These are phyloP conservation scores for Helianthus tuberosus DNA, from an alignment of 129 eudicot species.

Conservation along the genomic window DNA sequence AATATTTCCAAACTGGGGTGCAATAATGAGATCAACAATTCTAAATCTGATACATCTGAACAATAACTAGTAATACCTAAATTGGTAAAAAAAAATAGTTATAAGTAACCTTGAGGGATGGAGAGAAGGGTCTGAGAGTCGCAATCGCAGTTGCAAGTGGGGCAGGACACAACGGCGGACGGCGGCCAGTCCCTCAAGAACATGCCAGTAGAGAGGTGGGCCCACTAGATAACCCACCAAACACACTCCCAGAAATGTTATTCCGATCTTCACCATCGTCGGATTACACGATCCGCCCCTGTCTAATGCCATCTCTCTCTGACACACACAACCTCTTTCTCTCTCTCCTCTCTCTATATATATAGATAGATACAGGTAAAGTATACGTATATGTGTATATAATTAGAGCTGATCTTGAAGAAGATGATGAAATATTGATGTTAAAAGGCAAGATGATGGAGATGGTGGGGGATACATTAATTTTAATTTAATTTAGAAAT, in stretches of 20 bases:
- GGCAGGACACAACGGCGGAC: constrained; percentile 63
- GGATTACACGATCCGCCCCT: constrained; percentile 52
- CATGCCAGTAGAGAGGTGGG: constrained; percentile 94
- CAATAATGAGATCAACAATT: neutral
- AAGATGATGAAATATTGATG: too few relatives aligned
- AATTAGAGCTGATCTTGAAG: neutral
- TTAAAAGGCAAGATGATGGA: too few relatives aligned
- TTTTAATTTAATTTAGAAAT: too few relatives aligned
- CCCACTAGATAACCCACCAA: constrained; percentile 76
- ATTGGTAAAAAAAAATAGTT: neutral
- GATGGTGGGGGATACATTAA: too few relatives aligned
- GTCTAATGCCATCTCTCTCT: constrained; percentile 53
- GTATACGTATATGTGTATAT: neutral
- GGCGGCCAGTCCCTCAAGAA: constrained; percentile 77
- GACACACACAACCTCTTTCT: too few relatives aligned
- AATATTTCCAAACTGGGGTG: neutral
- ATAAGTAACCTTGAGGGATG: constrained; percentile 65
- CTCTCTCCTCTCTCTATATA: neutral
- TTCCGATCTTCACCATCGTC: constrained; percentile 50
- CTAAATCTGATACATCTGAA: neutral
- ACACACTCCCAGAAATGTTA: constrained; percentile 62
- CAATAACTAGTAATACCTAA: neutral
- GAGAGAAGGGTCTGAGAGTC: constrained; percentile 70
- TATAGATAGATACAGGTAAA: neutral
- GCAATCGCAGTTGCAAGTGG: constrained; percentile 79